phyloP scores from a whole-genome alignment of 768 basidiomycete species.

The Mycena metata region DNA sequence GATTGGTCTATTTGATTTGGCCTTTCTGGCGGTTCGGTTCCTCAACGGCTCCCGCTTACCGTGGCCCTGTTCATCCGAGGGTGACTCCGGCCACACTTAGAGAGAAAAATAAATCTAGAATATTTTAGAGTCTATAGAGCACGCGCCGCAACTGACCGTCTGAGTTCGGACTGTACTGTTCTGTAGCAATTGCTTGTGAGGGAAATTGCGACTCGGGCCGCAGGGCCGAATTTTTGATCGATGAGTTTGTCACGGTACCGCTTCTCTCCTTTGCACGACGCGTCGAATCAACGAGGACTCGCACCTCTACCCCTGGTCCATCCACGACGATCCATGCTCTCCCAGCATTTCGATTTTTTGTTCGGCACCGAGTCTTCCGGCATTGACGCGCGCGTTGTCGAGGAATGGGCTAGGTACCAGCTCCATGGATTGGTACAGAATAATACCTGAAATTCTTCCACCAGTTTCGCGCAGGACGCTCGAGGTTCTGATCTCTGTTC shows the following conservation, averaged over 20 bases:
- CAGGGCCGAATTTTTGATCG: no score
- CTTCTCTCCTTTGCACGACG: neutral
- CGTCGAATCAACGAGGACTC: neutral
- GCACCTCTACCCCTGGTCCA: no score
- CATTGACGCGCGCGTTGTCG: conserved; percentile 43
- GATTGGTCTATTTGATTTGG: conserved; percentile 13
- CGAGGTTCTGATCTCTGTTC: conserved; percentile 16
- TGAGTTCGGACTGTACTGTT: no score
- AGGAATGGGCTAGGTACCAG: conserved; percentile 50
- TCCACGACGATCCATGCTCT: neutral
- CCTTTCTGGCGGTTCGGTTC: conserved; percentile 27
- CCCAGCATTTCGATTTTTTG: conserved; percentile 48
- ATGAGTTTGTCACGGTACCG: conserved; percentile 12
- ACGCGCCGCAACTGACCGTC: no score
- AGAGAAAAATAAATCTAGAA: no score
- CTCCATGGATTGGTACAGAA: neutral
- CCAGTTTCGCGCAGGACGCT: conserved; percentile 25
- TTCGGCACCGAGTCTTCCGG: conserved; percentile 41
- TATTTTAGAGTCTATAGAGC: no score
- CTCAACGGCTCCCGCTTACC: neutral
- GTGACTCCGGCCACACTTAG: conserved; percentile 14
- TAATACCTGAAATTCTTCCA: conserved; percentile 16
- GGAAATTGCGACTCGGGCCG: no score
- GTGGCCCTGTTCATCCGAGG: neutral
- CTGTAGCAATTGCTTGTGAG: no score